phyloP scores from a whole-genome alignment of 2,329 filamentous ascomycete species.

The Neonectria magnoliae region DNA sequence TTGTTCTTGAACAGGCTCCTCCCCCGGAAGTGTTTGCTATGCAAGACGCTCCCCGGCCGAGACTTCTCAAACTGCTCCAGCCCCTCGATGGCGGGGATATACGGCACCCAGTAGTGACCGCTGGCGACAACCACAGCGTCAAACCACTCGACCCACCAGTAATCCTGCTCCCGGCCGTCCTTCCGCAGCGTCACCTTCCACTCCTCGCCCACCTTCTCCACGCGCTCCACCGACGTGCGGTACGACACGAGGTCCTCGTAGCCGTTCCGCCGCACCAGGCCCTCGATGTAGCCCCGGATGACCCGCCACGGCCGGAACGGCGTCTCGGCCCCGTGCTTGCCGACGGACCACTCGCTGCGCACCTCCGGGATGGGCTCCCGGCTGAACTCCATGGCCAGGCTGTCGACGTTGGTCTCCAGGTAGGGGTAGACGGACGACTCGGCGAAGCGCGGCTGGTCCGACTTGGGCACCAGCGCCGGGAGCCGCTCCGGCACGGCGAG shows the following conservation, averaged over 20 bases:
- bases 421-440: conserved; percentile 70
- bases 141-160: conserved; percentile 71
- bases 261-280: conserved; percentile 60
- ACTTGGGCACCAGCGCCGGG: conserved; percentile 56
- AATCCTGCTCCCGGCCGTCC: conserved; percentile 53
- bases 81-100: conserved; percentile 60
- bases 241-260: conserved; percentile 64
- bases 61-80: conserved; percentile 56
- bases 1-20: conserved; percentile 56
- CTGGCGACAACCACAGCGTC: conserved; percentile 69
- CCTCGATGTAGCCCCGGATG: conserved; percentile 64
- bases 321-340: conserved; percentile 62
- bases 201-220: conserved; percentile 58
- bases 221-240: conserved; percentile 69
- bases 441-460: conserved; percentile 58
- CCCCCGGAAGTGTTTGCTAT: conserved; percentile 64
- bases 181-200: conserved; percentile 62
- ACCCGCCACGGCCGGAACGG: conserved; percentile 71
- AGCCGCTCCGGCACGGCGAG: conserved; percentile 57
- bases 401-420: conserved; percentile 71
- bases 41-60: conserved; percentile 60
- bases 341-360: conserved; percentile 42
- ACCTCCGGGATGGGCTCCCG: conserved; percentile 62
- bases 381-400: conserved; percentile 67
- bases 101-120: conserved; percentile 69